Base-by-base conservation (phyloP, 169 alveolate species). In the Cryptosporidium ubiquitum region DNA sequence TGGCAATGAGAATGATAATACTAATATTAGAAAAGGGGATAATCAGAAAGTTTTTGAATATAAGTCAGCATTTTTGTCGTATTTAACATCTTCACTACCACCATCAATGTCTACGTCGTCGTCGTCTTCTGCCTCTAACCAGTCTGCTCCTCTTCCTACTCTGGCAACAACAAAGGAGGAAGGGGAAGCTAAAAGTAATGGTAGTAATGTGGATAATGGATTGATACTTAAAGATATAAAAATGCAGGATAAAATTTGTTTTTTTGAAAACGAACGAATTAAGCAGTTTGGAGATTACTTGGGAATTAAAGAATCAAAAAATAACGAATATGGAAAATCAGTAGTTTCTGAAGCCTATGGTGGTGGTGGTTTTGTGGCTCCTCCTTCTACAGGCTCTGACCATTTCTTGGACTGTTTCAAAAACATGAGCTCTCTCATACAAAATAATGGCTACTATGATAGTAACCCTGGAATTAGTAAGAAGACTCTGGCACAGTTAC, bases 341-440 rank as follows among this genome's bases (percentile, higher is more conserved):
- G 26, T n/a, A 18, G 44, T 20, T 14, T 40, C 33, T 14, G 84
- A 70, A 70, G 1, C 84, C 57, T 23, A 16, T n/a, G 47, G 29
- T 20, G 84, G 23, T 31, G 71, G 85, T 73, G 85, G 58, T 57
- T 31, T 73, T 35, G 58, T 29, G 52, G 68, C 85, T 55, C 84
- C 84, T 70, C 69, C 69, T 33, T 52, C 18, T 55, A 16, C 23
- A 12, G 40, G 26, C 23, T 58, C 85, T 14, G 85, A 57, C 23
- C 85, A 73, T 20, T 73, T 73, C 37, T 57, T 73, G 40, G 47
- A 58, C 23, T 73, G 71, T 33, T 73, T 35, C 55, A 44, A 57
- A 23, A 57, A 31, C 2, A 37, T 73, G 37, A 57, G 33, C 58
- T 29, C 70, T 23, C n/a, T 73, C 29, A 73, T 20, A 7, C 3